phyloP scores from a whole-genome alignment of 2,329 filamentous ascomycete genomes.

The Beauveria scarabaeidicola region DNA sequence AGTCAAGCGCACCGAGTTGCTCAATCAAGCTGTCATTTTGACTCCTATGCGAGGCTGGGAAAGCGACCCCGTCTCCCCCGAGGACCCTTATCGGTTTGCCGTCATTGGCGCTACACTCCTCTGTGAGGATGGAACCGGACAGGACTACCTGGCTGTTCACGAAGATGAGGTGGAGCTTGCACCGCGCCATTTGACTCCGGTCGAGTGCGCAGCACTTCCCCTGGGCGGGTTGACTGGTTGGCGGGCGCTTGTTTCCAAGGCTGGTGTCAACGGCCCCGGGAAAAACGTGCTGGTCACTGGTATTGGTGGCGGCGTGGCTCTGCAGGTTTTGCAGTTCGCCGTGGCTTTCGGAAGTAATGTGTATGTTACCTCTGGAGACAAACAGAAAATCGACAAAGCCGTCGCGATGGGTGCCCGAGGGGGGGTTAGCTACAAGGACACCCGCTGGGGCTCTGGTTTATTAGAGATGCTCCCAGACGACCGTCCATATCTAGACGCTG shows the following conservation, averaged over 20 bases:
- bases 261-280: conserved; percentile 51
- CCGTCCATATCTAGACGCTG: conserved; percentile 65
- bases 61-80: conserved; percentile 61
- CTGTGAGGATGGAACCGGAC: conserved; percentile 55
- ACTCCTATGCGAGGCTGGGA: conserved; percentile 75
- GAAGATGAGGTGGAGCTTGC: conserved; percentile 67
- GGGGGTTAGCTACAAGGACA: conserved; percentile 71
- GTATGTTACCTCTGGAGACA: conserved; percentile 67
- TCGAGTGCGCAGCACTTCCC: conserved; percentile 76
- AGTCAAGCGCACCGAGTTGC: conserved; percentile 29
- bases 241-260: conserved; percentile 77
- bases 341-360: conserved; percentile 65
- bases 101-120: conserved; percentile 62
- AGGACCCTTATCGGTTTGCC: conserved; percentile 48
- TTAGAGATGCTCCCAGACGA: conserved; percentile 52
- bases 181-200: conserved; percentile 61
- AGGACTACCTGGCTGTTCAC: conserved; percentile 63
- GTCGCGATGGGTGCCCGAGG: conserved; percentile 64
- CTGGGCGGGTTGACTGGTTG: conserved; percentile 81
- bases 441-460: conserved; percentile 74
- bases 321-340: conserved; percentile 73
- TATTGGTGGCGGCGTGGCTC: conserved; percentile 84
- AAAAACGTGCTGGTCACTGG: conserved; percentile 79
- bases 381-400: conserved; percentile 68
- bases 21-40: conserved; percentile 64